These are phyloP conservation scores for Avena eriantha DNA, from an alignment of 176 grass and related monocot genomes.

Conservation along the genomic window DNA sequence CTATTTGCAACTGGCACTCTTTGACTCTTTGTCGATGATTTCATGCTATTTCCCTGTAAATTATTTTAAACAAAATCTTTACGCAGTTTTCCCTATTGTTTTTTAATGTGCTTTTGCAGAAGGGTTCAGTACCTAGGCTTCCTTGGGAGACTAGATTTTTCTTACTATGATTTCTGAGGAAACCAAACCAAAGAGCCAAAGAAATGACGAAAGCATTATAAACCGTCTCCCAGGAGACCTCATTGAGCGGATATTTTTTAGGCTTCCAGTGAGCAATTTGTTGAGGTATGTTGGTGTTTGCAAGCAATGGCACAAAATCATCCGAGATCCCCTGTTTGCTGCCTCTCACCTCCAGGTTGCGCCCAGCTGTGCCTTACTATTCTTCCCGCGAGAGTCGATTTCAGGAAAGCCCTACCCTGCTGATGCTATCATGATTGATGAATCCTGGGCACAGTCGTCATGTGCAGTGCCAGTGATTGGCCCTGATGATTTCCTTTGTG, in stretches of 20 bases:
- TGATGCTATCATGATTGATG: too few species aligned
- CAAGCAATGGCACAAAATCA: slow-evolving; percentile 35
- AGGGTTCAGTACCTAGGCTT: too few species aligned
- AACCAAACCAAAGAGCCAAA: not conserved
- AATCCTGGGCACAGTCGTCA: slow-evolving; percentile 7
- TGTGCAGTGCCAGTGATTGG: slow-evolving; percentile 7
- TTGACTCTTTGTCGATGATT: not conserved
- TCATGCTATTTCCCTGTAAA: not conserved
- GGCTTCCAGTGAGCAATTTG: slow-evolving; percentile 32
- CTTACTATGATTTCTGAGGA: slow-evolving; percentile 27
- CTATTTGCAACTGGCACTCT: too few species aligned
- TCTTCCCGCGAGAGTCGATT: not conserved
- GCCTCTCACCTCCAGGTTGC: not conserved
- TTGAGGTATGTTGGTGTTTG: slow-evolving; percentile 35
- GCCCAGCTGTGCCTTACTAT: not conserved
- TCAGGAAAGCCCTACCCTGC: not conserved
- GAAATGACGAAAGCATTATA: not conserved
- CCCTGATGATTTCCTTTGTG: slow-evolving; percentile 25
- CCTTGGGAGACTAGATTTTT: not conserved
- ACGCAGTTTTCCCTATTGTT: not conserved
- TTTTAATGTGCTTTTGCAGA: slow-evolving; percentile 11
- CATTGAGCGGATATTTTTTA: too few species aligned
- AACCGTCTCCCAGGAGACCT: not conserved
- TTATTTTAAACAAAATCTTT: not conserved
- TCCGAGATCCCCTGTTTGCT: slow-evolving; percentile 27